Percentiles rank a stretch among this genome's conserved stretches.
phyloP scores from a whole-genome alignment of 257 asterid species.

The Henckelia pumila region DNA sequence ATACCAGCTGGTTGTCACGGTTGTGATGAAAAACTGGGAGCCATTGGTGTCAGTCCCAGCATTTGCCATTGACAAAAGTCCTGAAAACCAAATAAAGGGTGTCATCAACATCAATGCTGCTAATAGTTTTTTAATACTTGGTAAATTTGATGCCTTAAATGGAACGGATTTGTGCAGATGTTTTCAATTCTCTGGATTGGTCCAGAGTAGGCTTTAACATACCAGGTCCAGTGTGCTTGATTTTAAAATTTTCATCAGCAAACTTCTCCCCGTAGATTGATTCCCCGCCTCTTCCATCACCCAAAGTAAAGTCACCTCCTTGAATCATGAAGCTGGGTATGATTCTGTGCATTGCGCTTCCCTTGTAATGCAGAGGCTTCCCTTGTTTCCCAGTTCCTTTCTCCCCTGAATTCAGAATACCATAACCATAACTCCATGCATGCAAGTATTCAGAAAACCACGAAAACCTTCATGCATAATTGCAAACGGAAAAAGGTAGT shows the following conservation, averaged over 20 bases:
- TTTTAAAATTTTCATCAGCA: conserved; percentile 91
- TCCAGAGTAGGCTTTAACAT: conserved; percentile 14
- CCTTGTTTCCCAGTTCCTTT: conserved; percentile 83
- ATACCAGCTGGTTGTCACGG: conserved; percentile 97
- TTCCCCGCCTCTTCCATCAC: conserved; percentile 98
- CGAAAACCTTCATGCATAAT: not conserved
- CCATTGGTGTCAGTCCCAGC: conserved; percentile 89
- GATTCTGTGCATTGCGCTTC: conserved; percentile 85
- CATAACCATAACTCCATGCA: not conserved
- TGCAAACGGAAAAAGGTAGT: not conserved
- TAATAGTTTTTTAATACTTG: not conserved
- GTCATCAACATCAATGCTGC: not conserved
- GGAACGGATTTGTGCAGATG: not conserved
- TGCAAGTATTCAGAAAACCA: not conserved
- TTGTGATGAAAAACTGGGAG: conserved; percentile 97
- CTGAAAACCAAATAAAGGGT: conserved; percentile 33
- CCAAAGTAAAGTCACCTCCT: conserved; percentile 97
- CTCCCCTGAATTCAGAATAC: conserved; percentile 60
- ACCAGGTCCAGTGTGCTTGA: conserved; percentile 98
- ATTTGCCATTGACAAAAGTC: conserved; percentile 87
- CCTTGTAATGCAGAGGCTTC: conserved; percentile 87
- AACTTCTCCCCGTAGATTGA: conserved; percentile 86
- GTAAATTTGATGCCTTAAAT: not conserved
- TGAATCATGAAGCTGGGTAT: conserved; percentile 98
- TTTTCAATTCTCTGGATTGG: not conserved